Conservation (phyloP, 495 filamentous ascomycete genomes). For the Lophiostoma macrostomum region DNA sequence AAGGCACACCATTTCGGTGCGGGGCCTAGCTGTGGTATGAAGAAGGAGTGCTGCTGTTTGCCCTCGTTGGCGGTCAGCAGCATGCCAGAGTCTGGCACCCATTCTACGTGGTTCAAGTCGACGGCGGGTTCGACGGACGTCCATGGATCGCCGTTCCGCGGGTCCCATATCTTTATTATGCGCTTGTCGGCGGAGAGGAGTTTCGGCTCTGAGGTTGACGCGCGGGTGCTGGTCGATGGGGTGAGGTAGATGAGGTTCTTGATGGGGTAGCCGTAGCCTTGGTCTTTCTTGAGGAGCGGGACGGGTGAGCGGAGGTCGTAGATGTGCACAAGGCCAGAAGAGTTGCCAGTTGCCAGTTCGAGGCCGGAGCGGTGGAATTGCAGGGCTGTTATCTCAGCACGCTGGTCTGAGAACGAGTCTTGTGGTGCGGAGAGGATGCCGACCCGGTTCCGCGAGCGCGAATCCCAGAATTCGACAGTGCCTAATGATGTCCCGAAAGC, state of each 20-base stretch:
- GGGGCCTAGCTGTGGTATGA: slow-evolving; percentile 89
- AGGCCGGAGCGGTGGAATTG: slow-evolving; percentile 84
- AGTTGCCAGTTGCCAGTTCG: slow-evolving; percentile 82
- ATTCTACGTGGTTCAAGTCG: slow-evolving; percentile 87
- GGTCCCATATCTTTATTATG: slow-evolving; percentile 96
- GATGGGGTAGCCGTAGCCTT: slow-evolving; percentile 92
- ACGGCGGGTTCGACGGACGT: slow-evolving; percentile 93
- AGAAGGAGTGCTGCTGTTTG: slow-evolving; percentile 86
- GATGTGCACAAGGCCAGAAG: slow-evolving; percentile 80
- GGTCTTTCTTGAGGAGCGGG: slow-evolving; percentile 84
- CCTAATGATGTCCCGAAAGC: slow-evolving; percentile 94
- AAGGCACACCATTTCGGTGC: slow-evolving; percentile 95
- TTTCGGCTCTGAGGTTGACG: slow-evolving; percentile 68
- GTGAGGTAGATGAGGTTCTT: slow-evolving; percentile 85
- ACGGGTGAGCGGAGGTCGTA: slow-evolving; percentile 90
- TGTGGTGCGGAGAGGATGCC: slow-evolving; percentile 56
- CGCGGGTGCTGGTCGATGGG: slow-evolving; percentile 61
- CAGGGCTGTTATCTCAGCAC: slow-evolving; percentile 78
- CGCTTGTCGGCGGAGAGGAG: slow-evolving; percentile 88
- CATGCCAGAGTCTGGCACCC: slow-evolving; percentile 86
- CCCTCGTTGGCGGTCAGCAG: slow-evolving; percentile 94
- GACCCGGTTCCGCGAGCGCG: slow-evolving; percentile 75
- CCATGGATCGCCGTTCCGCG: slow-evolving; percentile 77
- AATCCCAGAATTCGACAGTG: slow-evolving; percentile 97
- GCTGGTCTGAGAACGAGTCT: slow-evolving; percentile 46